A percentile compares a stretch with the other conserved stretches of the same genome.
These are phyloP conservation scores for Tolypocladium tropicale DNA, from an alignment of 2,329 filamentous ascomycete genomes.

Conservation along the genomic window DNA sequence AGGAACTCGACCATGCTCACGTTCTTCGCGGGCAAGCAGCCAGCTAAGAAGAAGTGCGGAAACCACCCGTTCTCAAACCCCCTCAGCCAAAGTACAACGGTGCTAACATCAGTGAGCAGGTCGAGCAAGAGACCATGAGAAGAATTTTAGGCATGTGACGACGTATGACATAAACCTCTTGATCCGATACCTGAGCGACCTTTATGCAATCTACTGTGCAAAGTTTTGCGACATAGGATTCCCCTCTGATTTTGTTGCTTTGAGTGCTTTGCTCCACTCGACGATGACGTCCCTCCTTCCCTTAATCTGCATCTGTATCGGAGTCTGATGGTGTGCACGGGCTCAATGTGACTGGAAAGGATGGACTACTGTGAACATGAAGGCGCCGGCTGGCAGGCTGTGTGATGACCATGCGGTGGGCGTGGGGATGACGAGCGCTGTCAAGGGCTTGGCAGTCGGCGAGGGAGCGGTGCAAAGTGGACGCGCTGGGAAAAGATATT, in stretches of 20 bases:
- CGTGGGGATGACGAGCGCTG: constrained; percentile 4
- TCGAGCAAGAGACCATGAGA: constrained; percentile 9
- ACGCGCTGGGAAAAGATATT: not conserved
- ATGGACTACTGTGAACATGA: constrained; percentile 7
- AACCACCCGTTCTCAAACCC: not conserved
- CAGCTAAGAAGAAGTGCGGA: constrained; percentile 13
- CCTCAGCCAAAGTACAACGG: not conserved
- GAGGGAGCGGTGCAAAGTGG: not conserved
- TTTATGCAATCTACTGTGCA: not conserved
- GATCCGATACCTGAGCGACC: constrained; percentile 8
- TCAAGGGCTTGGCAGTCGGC: not conserved
- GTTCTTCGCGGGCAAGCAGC: constrained; percentile 10
- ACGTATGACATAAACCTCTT: constrained; percentile 5
- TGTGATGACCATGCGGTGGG: constrained; percentile 1
- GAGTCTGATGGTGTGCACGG: constrained; percentile 14
- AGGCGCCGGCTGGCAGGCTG: not conserved
- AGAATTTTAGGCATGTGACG: not conserved
- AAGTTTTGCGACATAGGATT: constrained; percentile 1
- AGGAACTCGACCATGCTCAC: constrained; percentile 8
- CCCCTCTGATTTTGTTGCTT: not conserved
- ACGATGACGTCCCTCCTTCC: not conserved
- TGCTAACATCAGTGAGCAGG: constrained; percentile 1
- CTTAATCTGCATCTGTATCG: constrained; percentile 5
- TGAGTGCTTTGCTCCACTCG: not conserved
- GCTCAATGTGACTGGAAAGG: constrained; percentile 11